Evolutionary conservation across 768 basidiomycete species (phyloP).

Genomic region (Leccinum subgranulosum): DNA sequence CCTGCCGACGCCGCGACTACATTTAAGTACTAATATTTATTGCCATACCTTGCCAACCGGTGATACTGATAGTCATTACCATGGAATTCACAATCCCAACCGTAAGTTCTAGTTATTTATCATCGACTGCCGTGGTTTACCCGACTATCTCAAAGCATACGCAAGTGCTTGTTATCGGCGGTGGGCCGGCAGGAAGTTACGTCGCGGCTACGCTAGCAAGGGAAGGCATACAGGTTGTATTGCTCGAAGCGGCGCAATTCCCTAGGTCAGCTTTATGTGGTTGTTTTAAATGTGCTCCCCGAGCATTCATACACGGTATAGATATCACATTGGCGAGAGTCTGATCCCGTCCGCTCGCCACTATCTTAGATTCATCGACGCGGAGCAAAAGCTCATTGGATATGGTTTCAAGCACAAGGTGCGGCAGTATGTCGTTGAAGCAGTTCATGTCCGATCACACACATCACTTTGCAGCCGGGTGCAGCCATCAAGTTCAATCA

Average conservation of each 20-base stretch:
- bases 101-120: slow-evolving; percentile 10
- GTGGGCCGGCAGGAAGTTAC: slow-evolving; percentile 58
- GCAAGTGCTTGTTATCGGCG: slow-evolving; percentile 49
- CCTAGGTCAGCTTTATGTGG: slow-evolving; percentile 39
- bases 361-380: slow-evolving; percentile 50
- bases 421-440: not conserved
- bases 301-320: slow-evolving; percentile 9
- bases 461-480: slow-evolving; percentile 42
- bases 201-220: slow-evolving; percentile 52
- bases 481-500: slow-evolving; percentile 59
- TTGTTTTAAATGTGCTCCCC: no score
- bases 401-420: slow-evolving; percentile 52
- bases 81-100: slow-evolving; percentile 20
- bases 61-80: not conserved
- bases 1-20: not conserved
- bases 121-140: not conserved
- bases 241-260: slow-evolving; percentile 54
- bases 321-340: slow-evolving; percentile 50
- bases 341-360: slow-evolving; percentile 49
- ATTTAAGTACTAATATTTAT: not conserved
- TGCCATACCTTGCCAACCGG: not conserved
- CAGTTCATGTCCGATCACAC: not conserved
- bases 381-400: slow-evolving; percentile 40
- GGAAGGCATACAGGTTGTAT: slow-evolving; percentile 56
- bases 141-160: slow-evolving; percentile 14